Evolutionary conservation across 352 stramenopile genomes (phyloP), one percentile per base, ranked within the genome.

Genomic region (Phytopythium sindhum): DNA sequence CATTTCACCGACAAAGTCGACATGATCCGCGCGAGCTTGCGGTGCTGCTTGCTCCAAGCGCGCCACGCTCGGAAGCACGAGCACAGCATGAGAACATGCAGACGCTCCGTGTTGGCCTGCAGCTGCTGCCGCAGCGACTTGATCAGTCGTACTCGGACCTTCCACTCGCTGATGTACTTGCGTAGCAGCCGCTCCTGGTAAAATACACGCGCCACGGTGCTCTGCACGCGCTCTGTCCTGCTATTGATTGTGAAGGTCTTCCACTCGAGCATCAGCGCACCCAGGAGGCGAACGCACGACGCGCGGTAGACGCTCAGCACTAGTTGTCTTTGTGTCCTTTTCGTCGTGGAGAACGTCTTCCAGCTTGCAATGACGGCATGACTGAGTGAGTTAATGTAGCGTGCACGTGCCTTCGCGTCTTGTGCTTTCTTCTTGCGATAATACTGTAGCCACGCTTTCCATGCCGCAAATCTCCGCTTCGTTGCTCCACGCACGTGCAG

Each of bases 11-110:
- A 63, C 23, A 86, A 26, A 4, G 64, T 7, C 4, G 59, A 47
- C 19, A 80, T 26, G 4, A 85, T 55, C 10, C 14, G n/a, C 42
- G 26, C 41, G 15, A 83, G 42, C 21, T 72, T 78, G 23, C 70
- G 69, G 26, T 75, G 63, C 4, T 73, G 74, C 24, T 51, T 52
- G 39, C 60, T 78, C 68, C 69, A 83, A 1, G 61, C 63, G 9
- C 44, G 48, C 82, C 82, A 91, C 37, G 78, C 82, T 24, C 82
- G 67, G 44, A 91, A 88, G 0, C 53, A 63, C 8, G 80, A 88
- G 54, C 78, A 89, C 28, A 91, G 52, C n/a, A 81, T 31, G 29
- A 89, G 64, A 1, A 89, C 68, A 28, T 89, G 80, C 2, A 89
- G 70, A 42, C 82, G 65, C 56, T 91, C 78, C 0, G 80, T 89